Evolutionary conservation across 805 yeast species (phyloP), one percentile per base, ranked within the genome.

Genomic region (Nakazawaea ernobii): DNA sequence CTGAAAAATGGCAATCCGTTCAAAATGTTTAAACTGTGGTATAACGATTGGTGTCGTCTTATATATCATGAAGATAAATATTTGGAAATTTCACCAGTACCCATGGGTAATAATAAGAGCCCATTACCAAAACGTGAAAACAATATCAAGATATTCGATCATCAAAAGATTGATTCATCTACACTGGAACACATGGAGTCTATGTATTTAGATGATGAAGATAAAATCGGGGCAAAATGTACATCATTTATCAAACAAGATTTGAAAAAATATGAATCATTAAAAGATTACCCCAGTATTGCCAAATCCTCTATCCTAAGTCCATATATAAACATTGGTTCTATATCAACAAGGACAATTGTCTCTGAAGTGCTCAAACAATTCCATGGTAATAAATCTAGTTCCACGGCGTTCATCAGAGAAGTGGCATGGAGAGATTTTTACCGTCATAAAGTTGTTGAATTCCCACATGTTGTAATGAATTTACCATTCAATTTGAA

Each of bases 371-470:
- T 68, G 14, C 53, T 61, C n/a, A 61, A 61, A 37, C 59, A 46
- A 48, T 63, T 54, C 50, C 58, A 32, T 11, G 4, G 43, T 53
- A 54, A 44, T 59, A 17, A 64, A 66, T 38, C 52, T 56, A 71
- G 76, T 4, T 54, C 65, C 14, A 65, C 67, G 20, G 70, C 70
- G 39, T 79, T 74, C 63, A 64, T 77, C 28, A 68, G 81, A 33
- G 82, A 79, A 55, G 65, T 79, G 8, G 78, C 82, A 1, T 79
- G 81, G 77, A 67, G 83, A 54, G 84, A 79, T 54, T 78, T 77
- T 49, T 78, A 77, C 55, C 66, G 71, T 41, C 80, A 78, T 52
- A 66, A 74, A 7, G 51, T 75, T 43, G 63, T 67, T 46, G 65
- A 68, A 48, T 71, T 78, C 74, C 84, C 84, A 3, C 72, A 68